phyloP scores from a whole-genome alignment of 257 asterid species.

The Ilex aquifolium region DNA sequence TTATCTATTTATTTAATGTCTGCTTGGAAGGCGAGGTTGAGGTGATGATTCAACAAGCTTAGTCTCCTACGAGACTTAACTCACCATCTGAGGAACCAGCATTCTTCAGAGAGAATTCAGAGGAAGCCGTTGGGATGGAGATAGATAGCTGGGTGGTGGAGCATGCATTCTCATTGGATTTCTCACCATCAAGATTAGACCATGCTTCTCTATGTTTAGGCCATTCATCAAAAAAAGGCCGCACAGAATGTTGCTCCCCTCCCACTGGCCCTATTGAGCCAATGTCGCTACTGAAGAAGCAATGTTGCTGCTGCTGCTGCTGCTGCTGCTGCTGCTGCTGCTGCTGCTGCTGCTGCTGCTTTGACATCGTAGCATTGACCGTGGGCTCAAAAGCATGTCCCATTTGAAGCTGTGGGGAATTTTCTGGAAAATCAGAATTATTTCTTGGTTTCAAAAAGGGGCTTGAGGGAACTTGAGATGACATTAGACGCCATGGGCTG shows the following conservation, averaged over 20 bases:
- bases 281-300: constrained; percentile 56
- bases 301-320: constrained; percentile 63
- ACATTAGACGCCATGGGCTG: neutral
- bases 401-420: constrained; percentile 37
- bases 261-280: constrained; percentile 42
- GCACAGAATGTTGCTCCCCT: constrained; percentile 71
- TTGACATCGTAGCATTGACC: constrained; percentile 37
- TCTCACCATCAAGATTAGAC: constrained; percentile 62
- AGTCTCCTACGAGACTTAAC: constrained; percentile 8
- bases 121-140: constrained; percentile 62
- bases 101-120: constrained; percentile 52
- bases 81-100: constrained; percentile 61
- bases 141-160: constrained; percentile 84
- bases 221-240: constrained; percentile 85
- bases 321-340: constrained; percentile 74
- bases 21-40: no score
- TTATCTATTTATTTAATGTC: no score
- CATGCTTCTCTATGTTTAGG: constrained; percentile 77
- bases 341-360: constrained; percentile 60
- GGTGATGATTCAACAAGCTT: no score
- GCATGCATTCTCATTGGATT: constrained; percentile 45
- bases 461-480: constrained; percentile 58
- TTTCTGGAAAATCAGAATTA: constrained; percentile 39
- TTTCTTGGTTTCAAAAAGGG: constrained; percentile 42
- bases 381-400: constrained; percentile 41